Conservation (phyloP, 257 asterid genomes). For the Phtheirospermum japonicum region DNA sequence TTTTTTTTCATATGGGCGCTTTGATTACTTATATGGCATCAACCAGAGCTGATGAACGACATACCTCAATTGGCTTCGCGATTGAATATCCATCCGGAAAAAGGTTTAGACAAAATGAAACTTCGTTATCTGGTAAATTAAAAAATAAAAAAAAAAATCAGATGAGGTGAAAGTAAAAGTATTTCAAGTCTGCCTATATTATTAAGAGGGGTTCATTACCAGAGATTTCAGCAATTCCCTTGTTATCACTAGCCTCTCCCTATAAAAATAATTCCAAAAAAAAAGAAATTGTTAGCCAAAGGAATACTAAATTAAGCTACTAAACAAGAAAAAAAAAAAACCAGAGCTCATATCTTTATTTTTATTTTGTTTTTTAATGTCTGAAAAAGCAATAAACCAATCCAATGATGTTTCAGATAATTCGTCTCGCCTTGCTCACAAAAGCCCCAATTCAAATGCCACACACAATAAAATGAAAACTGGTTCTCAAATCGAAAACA, state of each 20-base stretch:
- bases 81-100: conserved; percentile 83
- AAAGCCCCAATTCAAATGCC: conserved; percentile 23
- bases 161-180: not conserved
- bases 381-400: no score
- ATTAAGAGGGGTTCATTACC: conserved; percentile 34
- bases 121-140: conserved; percentile 62
- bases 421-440: not conserved
- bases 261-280: conserved; percentile 23
- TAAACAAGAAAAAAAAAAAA: no score
- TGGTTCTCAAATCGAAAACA: not conserved
- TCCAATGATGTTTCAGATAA: conserved; percentile 4
- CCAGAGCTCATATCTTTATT: conserved; percentile 5
- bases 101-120: conserved; percentile 74
- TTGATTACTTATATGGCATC: conserved; percentile 1
- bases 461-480: not conserved
- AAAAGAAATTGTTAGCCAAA: conserved; percentile 16
- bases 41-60: conserved; percentile 27
- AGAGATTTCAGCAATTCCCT: conserved; percentile 32
- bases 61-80: conserved; percentile 74
- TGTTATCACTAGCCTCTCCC: conserved; percentile 44
- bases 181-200: not conserved
- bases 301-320: not conserved
- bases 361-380: no score
- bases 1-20: conserved; percentile 5
- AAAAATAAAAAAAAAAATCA: not conserved